phyloP scores from a whole-genome alignment of 2,329 filamentous ascomycete species.

The Lachnellula suecica region DNA sequence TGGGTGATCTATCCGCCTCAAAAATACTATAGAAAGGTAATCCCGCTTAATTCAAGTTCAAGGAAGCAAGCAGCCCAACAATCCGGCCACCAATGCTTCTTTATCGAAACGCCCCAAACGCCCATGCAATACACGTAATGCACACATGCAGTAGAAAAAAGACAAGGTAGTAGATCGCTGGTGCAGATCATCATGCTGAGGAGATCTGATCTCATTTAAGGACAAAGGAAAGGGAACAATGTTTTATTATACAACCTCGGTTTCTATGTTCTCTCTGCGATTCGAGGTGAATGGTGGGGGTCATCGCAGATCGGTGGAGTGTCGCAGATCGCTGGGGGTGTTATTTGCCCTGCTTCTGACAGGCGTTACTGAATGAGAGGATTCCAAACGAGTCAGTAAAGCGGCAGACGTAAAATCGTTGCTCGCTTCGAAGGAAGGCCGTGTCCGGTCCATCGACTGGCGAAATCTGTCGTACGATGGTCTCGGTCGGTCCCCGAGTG shows the following conservation, averaged over 20 bases:
- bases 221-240: slow-evolving; percentile 36
- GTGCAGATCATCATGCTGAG: slow-evolving; percentile 48
- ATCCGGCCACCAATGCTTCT: slow-evolving; percentile 7
- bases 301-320: slow-evolving; percentile 18
- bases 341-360: slow-evolving; percentile 25
- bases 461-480: slow-evolving; percentile 88
- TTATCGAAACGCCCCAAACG: slow-evolving; percentile 25
- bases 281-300: slow-evolving; percentile 5
- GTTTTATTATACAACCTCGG: slow-evolving; percentile 27
- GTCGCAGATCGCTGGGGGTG: slow-evolving; percentile 18
- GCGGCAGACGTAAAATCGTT: slow-evolving; percentile 91
- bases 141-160: slow-evolving; percentile 25
- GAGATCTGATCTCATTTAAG: slow-evolving; percentile 35
- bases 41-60: too few relatives aligned
- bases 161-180: slow-evolving; percentile 45
- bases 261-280: slow-evolving; percentile 3
- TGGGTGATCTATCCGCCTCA: slow-evolving; percentile 1
- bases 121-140: slow-evolving; percentile 28
- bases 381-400: slow-evolving; percentile 81
- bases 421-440: slow-evolving; percentile 82
- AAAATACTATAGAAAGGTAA: slow-evolving; percentile 5
- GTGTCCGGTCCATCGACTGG: slow-evolving; percentile 81
- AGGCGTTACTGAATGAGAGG: slow-evolving; percentile 46
- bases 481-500: slow-evolving; percentile 57
- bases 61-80: neutral